Percentiles rank a stretch among this genome's conserved stretches.
Conservation (phyloP, 768 basidiomycete species). For the Guyanaporus albipodus region DNA sequence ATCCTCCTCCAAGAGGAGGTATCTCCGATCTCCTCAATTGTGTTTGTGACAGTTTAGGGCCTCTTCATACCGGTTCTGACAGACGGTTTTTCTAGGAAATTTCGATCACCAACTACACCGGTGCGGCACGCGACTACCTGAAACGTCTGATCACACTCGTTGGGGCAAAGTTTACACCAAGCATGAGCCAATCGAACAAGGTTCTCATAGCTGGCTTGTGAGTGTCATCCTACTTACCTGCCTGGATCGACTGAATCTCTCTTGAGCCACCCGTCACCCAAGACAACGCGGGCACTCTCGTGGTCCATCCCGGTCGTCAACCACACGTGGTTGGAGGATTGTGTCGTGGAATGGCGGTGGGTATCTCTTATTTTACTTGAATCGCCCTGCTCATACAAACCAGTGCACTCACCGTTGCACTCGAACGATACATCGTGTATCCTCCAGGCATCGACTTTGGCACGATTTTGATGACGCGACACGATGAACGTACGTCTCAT, state of each 20-base stretch:
- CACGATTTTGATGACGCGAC: slow-evolving; percentile 30
- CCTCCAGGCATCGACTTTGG: slow-evolving; percentile 67
- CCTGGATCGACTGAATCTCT: background rate
- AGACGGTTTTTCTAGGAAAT: slow-evolving; percentile 49
- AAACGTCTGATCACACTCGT: slow-evolving; percentile 74
- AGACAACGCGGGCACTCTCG: slow-evolving; percentile 65
- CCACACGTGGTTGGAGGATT: slow-evolving; percentile 90
- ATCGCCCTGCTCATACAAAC: background rate
- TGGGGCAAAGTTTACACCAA: slow-evolving; percentile 80
- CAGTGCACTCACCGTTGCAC: slow-evolving; percentile 52
- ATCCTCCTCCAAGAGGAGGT: slow-evolving; percentile 63
- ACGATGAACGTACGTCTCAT: slow-evolving; percentile 12
- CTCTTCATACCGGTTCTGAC: background rate
- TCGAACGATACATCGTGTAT: slow-evolving; percentile 66
- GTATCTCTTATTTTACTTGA: background rate
- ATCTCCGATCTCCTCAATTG: slow-evolving; percentile 58
- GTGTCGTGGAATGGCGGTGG: slow-evolving; percentile 71
- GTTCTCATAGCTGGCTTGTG: slow-evolving; percentile 83
- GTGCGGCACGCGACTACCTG: slow-evolving; percentile 81
- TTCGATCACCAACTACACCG: slow-evolving; percentile 87
- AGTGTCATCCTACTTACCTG: slow-evolving; percentile 25
- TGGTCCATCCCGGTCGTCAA: slow-evolving; percentile 90
- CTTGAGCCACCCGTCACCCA: slow-evolving; percentile 41
- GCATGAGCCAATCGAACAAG: slow-evolving; percentile 73
- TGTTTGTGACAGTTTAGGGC: slow-evolving; percentile 40